phyloP scores from a whole-genome alignment of 768 basidiomycete genomes.

The Lepiota brunneoincarnata region DNA sequence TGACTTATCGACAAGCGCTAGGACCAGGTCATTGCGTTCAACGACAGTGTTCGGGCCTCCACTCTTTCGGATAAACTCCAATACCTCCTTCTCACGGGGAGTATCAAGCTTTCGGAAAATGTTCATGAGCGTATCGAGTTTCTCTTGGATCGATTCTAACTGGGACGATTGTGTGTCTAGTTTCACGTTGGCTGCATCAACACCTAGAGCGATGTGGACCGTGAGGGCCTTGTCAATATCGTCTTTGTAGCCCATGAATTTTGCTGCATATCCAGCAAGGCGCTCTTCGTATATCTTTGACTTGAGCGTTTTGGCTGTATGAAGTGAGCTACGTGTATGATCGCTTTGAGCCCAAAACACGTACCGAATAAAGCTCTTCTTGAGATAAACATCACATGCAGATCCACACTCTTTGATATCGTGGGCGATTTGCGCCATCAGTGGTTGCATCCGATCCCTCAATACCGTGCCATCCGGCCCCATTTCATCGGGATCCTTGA shows the following conservation, averaged over 20 bases:
- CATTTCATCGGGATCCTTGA: constrained; percentile 19
- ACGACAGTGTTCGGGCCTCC: constrained; percentile 36
- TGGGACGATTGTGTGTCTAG: constrained; percentile 26
- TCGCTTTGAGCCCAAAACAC: constrained; percentile 6
- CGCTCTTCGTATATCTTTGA: constrained; percentile 33
- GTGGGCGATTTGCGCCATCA: constrained; percentile 28
- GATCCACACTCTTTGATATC: constrained; percentile 43
- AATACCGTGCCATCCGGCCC: constrained; percentile 31
- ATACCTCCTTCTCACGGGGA: constrained; percentile 35
- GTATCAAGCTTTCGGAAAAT: constrained; percentile 37
- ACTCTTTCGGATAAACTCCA: constrained; percentile 34
- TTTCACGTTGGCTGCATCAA: constrained; percentile 31
- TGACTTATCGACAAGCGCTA: constrained; percentile 26
- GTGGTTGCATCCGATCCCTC: constrained; percentile 26
- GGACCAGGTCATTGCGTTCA: constrained; percentile 29
- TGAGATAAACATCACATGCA: constrained; percentile 43
- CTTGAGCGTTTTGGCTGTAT: constrained; percentile 34
- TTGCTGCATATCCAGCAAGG: constrained; percentile 28
- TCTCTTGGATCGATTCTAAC: constrained; percentile 30
- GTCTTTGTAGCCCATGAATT: constrained; percentile 32
- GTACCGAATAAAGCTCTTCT: constrained; percentile 37
- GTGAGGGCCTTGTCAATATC: constrained; percentile 34
- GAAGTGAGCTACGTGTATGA: background rate
- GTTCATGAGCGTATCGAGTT: constrained; percentile 32
- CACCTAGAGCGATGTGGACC: constrained; percentile 34